phyloP scores from a whole-genome alignment of 371 early-diverging fungal genomes.

The Capniomyces stellatus region DNA sequence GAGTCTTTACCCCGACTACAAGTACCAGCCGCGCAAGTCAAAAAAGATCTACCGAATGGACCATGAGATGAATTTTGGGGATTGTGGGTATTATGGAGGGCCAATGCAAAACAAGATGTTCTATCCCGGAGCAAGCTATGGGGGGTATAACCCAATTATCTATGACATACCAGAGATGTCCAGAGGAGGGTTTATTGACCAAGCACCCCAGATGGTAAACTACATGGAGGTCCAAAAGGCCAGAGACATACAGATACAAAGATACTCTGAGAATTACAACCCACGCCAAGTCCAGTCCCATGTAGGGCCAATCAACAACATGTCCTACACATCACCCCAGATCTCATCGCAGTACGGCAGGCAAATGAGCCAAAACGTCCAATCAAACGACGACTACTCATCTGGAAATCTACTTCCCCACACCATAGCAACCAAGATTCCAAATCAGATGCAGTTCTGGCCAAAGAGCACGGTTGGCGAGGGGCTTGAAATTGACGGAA shows the following conservation, averaged over 20 bases:
- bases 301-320: background rate
- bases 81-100: too few species aligned
- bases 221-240: background rate
- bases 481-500: background rate
- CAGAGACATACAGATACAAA: background rate
- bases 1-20: conserved; percentile 44
- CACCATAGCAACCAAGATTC: background rate
- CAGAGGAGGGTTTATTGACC: background rate
- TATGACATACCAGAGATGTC: background rate
- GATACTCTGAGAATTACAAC: background rate
- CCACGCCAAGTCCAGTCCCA: background rate
- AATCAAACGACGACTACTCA: background rate
- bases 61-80: background rate
- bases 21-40: conserved; percentile 44
- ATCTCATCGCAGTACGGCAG: background rate
- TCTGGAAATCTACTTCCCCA: background rate
- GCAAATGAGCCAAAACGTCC: background rate
- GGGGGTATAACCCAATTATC: background rate
- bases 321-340: background rate
- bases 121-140: background rate
- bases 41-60: conserved; percentile 16
- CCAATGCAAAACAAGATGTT: background rate
- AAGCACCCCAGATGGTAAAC: background rate
- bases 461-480: background rate
- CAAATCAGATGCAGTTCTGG: background rate